Conservation (phyloP, 2,329 filamentous ascomycete genomes). For the Colletotrichum sp. region DNA sequence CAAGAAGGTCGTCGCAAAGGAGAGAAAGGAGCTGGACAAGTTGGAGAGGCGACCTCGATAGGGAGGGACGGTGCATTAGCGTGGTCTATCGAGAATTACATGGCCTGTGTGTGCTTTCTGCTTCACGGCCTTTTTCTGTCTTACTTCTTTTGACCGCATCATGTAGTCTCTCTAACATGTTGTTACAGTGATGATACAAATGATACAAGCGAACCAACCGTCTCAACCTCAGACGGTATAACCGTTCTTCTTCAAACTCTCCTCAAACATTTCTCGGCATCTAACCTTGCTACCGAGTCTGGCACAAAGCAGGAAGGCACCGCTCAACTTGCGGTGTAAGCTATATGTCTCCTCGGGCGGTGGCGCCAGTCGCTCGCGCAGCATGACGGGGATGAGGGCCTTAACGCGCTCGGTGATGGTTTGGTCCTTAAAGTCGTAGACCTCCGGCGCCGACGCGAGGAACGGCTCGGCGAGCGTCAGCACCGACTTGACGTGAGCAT, state of each 20-base stretch:
- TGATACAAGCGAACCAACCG: not conserved
- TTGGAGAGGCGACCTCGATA: slow-evolving; percentile 33
- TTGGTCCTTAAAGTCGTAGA: slow-evolving; percentile 93
- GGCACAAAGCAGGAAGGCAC: slow-evolving; percentile 92
- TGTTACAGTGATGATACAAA: slow-evolving; percentile 17
- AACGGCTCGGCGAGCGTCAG: slow-evolving; percentile 94
- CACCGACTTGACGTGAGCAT: slow-evolving; percentile 88
- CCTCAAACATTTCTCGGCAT: slow-evolving; percentile 80
- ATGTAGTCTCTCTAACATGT: not conserved
- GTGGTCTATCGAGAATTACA: not conserved
- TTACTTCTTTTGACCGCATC: not conserved
- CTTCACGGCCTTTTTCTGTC: not conserved
- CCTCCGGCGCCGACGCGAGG: slow-evolving; percentile 71
- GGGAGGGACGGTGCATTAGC: not conserved
- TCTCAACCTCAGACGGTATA: not conserved
- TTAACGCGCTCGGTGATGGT: slow-evolving; percentile 96
- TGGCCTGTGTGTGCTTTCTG: not conserved
- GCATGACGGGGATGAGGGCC: slow-evolving; percentile 88
- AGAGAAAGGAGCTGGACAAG: slow-evolving; percentile 74
- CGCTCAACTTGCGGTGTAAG: slow-evolving; percentile 92
- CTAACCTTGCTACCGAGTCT: slow-evolving; percentile 81
- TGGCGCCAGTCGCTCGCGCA: slow-evolving; percentile 84
- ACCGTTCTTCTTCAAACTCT: slow-evolving; percentile 49
- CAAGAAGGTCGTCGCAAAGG: slow-evolving; percentile 88
- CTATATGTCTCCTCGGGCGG: slow-evolving; percentile 98